Conservation (phyloP, 495 filamentous ascomycete genomes). For the Podospora appendiculata region DNA sequence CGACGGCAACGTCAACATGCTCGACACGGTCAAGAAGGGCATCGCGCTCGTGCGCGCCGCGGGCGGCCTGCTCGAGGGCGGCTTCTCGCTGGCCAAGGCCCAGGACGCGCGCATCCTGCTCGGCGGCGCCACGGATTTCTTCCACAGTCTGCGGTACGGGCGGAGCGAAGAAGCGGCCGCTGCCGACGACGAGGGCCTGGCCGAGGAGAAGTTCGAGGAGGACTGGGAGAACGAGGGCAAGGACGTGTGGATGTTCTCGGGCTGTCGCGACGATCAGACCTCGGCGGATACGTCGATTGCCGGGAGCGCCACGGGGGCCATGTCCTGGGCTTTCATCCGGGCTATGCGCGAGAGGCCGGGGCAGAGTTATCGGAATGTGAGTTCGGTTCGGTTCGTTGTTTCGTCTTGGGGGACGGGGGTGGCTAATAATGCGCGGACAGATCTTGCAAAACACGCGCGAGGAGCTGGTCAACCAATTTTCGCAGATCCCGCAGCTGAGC, state of each 20-base stretch:
- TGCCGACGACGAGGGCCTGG: slow-evolving; percentile 43
- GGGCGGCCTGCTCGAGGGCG: slow-evolving; percentile 41
- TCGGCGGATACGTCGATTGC: slow-evolving; percentile 50
- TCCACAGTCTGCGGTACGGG: slow-evolving; percentile 40
- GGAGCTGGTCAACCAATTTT: slow-evolving; percentile 37
- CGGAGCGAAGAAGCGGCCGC: slow-evolving; percentile 9
- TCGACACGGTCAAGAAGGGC: slow-evolving; percentile 48
- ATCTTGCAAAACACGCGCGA: slow-evolving; percentile 42
- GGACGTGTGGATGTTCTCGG: slow-evolving; percentile 53
- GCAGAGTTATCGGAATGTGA: slow-evolving; percentile 32
- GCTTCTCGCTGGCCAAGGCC: slow-evolving; percentile 40
- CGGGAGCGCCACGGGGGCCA: slow-evolving; percentile 44
- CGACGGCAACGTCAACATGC: slow-evolving; percentile 45
- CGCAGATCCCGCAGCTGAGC: slow-evolving; percentile 48
- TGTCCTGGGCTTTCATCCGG: slow-evolving; percentile 53
- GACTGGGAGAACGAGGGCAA: slow-evolving; percentile 46
- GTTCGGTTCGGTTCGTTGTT: not conserved
- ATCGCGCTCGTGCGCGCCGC: slow-evolving; percentile 39
- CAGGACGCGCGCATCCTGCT: slow-evolving; percentile 46
- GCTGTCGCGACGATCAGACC: slow-evolving; percentile 54
- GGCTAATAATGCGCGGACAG: slow-evolving; percentile 9
- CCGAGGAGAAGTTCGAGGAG: slow-evolving; percentile 41
- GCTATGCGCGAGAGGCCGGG: slow-evolving; percentile 40
- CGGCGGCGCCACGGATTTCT: slow-evolving; percentile 48
- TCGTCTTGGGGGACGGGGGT: no score